Evolutionary conservation across 2,329 filamentous ascomycete genomes (phyloP), one percentile per base, ranked within the genome.

Genomic region (Pseudogymnoascus pannorum): DNA sequence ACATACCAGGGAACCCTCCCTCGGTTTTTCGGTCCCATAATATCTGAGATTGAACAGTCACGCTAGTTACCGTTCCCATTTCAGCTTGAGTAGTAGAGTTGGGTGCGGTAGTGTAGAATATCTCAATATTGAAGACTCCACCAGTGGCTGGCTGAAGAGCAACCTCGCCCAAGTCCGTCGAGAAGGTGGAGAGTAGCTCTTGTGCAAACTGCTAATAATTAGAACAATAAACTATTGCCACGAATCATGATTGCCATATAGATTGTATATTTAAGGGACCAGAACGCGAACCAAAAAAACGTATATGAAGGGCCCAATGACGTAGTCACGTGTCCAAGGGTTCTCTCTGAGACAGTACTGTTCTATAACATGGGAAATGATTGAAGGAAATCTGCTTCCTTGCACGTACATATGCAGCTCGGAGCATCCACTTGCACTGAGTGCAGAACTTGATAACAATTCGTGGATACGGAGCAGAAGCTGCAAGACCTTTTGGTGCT

Each of bases 131-230:
- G 71, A 97, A 99, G 2, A 89, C 79, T 0, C 94, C 93, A 16
- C 93, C 92, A 0, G 91, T 95, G 12, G 86, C 81, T 0, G 94
- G 94, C 66, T 95, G 85, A 6, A 99, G 82, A 14, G 93, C 86
- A 8, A 97, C 87, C 74, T 97, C 93, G 64, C 92, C 92, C 1
- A 97, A 82, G 48, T 85, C 80, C 1, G 86, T 90, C 60, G 85
- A 84, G 77, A 99, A 99, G 0, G 93, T 99, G 1, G 91, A 96
- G 36, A 99, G 85, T 48, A 99, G 86, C 75, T 97, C 94, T 80
- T 97, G 94, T 57, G 88, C 93, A 74, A 89, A 97, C 90, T 96
- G 67, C 35, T 60, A 33, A 24, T 22, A 4, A 54, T 58, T 48
- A 61, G 60, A 16, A 48, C 5, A 4, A 48, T 29, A 8, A 14